A percentile compares a stretch with the other conserved stretches of the same genome.
phyloP scores from a whole-genome alignment of 1,139 yeast genomes.

The Blastobotrys malaysiensis region DNA sequence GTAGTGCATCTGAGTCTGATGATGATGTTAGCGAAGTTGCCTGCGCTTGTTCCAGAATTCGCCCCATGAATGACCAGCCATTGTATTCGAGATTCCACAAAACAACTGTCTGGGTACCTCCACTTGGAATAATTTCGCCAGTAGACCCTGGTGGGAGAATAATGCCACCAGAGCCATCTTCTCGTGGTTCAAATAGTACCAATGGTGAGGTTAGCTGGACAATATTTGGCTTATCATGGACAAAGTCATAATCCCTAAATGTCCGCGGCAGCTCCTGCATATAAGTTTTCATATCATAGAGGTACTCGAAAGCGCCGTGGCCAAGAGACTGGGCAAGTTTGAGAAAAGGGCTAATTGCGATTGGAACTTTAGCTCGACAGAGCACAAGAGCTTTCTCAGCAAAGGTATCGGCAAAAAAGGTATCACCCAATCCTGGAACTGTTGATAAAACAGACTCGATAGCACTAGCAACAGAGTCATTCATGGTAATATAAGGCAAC shows the following conservation, averaged over 20 bases:
- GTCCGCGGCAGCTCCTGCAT: conserved; percentile 40
- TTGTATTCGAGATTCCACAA: conserved; percentile 68
- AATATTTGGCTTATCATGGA: conserved; percentile 33
- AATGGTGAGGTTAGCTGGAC: conserved; percentile 39
- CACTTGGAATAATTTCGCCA: conserved; percentile 55
- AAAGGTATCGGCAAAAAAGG: conserved; percentile 52
- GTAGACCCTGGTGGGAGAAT: conserved; percentile 52
- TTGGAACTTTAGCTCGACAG: conserved; percentile 70
- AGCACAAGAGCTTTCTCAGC: conserved; percentile 53
- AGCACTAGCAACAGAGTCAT: conserved; percentile 48
- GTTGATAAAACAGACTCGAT: conserved; percentile 47
- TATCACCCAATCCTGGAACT: conserved; percentile 54
- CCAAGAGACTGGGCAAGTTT: conserved; percentile 53
- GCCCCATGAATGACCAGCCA: conserved; percentile 85
- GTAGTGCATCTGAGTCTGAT: conserved; percentile 34
- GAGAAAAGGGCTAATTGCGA: conserved; percentile 57
- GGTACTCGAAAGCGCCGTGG: conserved; percentile 57
- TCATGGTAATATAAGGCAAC: conserved; percentile 58
- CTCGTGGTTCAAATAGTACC: conserved; percentile 40
- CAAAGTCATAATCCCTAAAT: conserved; percentile 32
- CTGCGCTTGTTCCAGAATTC: conserved; percentile 58
- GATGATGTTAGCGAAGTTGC: conserved; percentile 4
- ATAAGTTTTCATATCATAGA: conserved; percentile 55
- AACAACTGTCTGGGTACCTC: conserved; percentile 39
- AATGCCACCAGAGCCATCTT: conserved; percentile 37